A percentile compares a stretch with the other conserved stretches of the same genome.
phyloP scores from a whole-genome alignment of 805 yeast genomes.

The Priceomyces carsonii region DNA sequence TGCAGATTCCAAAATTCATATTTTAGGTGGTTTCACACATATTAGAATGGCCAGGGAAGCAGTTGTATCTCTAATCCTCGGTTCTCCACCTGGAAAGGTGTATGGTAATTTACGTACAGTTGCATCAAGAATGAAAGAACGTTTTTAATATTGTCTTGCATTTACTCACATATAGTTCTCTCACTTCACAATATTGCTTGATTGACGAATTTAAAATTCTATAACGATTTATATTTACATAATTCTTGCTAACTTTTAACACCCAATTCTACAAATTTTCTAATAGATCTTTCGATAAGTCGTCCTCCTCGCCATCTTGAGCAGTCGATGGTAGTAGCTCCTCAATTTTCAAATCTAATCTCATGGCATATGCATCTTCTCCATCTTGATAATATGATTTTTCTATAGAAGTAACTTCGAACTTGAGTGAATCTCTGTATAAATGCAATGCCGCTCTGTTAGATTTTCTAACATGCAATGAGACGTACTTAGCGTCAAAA shows the following conservation, averaged over 20 bases:
- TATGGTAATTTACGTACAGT: slow-evolving; percentile 96
- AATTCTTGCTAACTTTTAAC: too few relatives aligned
- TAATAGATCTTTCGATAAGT: slow-evolving; percentile 43
- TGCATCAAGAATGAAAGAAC: slow-evolving; percentile 95
- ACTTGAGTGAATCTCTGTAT: slow-evolving; percentile 80
- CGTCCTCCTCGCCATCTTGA: slow-evolving; percentile 55
- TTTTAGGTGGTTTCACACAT: slow-evolving; percentile 94
- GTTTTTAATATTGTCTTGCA: slow-evolving; percentile 52
- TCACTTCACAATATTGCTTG: too few relatives aligned
- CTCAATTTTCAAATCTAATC: slow-evolving; percentile 60
- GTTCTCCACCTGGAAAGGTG: slow-evolving; percentile 98
- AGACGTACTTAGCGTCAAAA: slow-evolving; percentile 79
- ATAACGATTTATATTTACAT: too few relatives aligned
- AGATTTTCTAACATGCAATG: slow-evolving; percentile 90
- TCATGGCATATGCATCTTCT: slow-evolving; percentile 97
- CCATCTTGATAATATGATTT: slow-evolving; percentile 94
- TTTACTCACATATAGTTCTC: background rate
- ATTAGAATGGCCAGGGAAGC: slow-evolving; percentile 98
- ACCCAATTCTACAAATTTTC: slow-evolving; percentile 22
- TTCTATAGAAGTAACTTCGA: slow-evolving; percentile 81
- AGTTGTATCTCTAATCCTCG: slow-evolving; percentile 89
- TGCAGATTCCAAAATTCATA: slow-evolving; percentile 96
- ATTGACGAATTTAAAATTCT: too few relatives aligned
- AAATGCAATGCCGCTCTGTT: slow-evolving; percentile 93
- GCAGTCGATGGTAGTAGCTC: slow-evolving; percentile 61